phyloP scores from a whole-genome alignment of 1,284 basidiomycete genomes.

The Trichosporon inkin region DNA sequence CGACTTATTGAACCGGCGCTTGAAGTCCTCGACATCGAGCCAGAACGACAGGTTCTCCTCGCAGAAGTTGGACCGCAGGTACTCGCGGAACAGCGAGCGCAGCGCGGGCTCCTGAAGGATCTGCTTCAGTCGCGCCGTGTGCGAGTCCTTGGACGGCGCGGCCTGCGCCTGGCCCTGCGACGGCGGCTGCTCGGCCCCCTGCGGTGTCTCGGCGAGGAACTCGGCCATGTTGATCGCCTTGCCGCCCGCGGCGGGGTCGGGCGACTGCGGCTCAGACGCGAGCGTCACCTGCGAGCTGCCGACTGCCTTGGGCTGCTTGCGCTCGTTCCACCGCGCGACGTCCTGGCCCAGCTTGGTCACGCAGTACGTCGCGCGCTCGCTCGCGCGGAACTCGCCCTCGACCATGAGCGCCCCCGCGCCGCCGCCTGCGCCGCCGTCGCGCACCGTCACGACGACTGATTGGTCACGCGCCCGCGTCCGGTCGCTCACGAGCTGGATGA shows the following conservation, averaged over 20 bases:
- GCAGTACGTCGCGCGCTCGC: slow-evolving; percentile 87
- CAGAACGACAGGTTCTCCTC: slow-evolving; percentile 98
- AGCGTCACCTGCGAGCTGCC: slow-evolving; percentile 50
- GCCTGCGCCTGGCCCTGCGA: slow-evolving; percentile 13
- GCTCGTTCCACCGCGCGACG: slow-evolving; percentile 71
- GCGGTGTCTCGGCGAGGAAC: slow-evolving; percentile 18
- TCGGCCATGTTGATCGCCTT: slow-evolving; percentile 15
- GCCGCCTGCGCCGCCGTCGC: slow-evolving; percentile 44
- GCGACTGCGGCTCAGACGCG: not conserved
- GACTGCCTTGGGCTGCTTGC: too few relatives aligned
- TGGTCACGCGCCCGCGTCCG: slow-evolving; percentile 73
- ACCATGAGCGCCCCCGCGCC: slow-evolving; percentile 44
- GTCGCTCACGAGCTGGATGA: slow-evolving; percentile 70
- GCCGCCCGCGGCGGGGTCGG: not conserved
- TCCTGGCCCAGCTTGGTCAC: slow-evolving; percentile 85
- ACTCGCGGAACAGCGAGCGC: slow-evolving; percentile 87
- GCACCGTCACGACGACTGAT: slow-evolving; percentile 79
- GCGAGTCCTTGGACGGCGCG: slow-evolving; percentile 64
- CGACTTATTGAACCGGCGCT: slow-evolving; percentile 89
- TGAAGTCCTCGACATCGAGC: slow-evolving; percentile 96
- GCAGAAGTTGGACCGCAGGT: slow-evolving; percentile 89
- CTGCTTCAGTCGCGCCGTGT: slow-evolving; percentile 83
- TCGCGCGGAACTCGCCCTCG: slow-evolving; percentile 92
- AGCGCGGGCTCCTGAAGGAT: slow-evolving; percentile 91
- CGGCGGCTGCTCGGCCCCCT: not conserved